Evolutionary conservation across 208 protist genomes (phyloP).

Genomic region (Wallacemonas sp.): DNA sequence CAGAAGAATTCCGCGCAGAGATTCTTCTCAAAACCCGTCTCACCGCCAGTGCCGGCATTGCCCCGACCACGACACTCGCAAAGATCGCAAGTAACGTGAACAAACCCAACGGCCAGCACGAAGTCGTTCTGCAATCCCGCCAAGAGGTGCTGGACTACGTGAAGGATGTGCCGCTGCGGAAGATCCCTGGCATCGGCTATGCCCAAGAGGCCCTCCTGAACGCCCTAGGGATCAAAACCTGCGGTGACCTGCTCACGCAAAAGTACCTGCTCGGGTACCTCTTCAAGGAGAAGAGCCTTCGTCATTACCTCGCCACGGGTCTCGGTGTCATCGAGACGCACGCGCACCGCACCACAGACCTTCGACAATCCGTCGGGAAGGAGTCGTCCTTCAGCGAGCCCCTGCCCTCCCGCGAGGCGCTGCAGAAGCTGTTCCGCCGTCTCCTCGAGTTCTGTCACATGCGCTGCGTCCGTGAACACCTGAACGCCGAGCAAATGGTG

Average conservation of each 20-base stretch:
- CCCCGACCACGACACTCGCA: constrained; percentile 76
- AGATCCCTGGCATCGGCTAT: constrained; percentile 84
- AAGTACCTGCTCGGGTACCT: constrained; percentile 75
- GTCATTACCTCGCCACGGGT: constrained; percentile 72
- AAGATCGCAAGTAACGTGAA: constrained; percentile 94
- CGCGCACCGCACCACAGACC: constrained; percentile 40
- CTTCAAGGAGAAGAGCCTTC: constrained; percentile 75
- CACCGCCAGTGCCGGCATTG: constrained; percentile 88
- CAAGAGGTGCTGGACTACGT: constrained; percentile 82
- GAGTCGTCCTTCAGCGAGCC: constrained; percentile 76
- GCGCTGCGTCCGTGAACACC: constrained; percentile 52
- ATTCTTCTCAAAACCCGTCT: constrained; percentile 76
- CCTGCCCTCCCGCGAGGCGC: constrained; percentile 46
- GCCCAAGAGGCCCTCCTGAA: constrained; percentile 67
- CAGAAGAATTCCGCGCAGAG: constrained; percentile 75
- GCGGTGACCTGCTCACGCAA: constrained; percentile 69
- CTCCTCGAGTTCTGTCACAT: constrained; percentile 54
- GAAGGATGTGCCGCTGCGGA: constrained; percentile 66
- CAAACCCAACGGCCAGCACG: constrained; percentile 95
- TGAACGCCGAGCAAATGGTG: constrained; percentile 45
- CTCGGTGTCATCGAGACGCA: constrained; percentile 66
- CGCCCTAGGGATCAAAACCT: constrained; percentile 73
- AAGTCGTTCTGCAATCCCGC: constrained; percentile 70
- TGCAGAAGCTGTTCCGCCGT: constrained; percentile 49
- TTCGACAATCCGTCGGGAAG: constrained; percentile 75